Conservation (phyloP, 805 yeast species). For the Metschnikowia orientalis region DNA sequence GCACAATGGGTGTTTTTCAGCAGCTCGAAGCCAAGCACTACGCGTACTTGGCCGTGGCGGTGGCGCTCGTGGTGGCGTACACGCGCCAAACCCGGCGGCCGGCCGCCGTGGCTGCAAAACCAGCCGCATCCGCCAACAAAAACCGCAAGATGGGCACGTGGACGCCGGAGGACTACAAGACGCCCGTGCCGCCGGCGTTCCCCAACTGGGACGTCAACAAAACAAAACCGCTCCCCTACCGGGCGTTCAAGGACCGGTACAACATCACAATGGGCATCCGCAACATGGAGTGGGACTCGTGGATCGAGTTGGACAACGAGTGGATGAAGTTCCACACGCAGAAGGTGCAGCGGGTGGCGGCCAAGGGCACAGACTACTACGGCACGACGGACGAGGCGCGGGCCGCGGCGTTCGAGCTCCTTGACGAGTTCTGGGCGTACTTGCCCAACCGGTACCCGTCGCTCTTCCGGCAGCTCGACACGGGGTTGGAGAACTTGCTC, state of each 20-base stretch:
- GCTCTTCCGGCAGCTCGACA: slow-evolving; percentile 42
- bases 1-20: background rate
- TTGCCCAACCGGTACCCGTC: slow-evolving; percentile 57
- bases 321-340: slow-evolving; percentile 53
- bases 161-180: slow-evolving; percentile 48
- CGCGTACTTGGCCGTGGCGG: slow-evolving; percentile 11
- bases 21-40: slow-evolving; percentile 13
- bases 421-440: slow-evolving; percentile 49
- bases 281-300: slow-evolving; percentile 52
- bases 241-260: slow-evolving; percentile 65
- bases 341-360: slow-evolving; percentile 47
- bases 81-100: slow-evolving; percentile 6
- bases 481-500: slow-evolving; percentile 46
- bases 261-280: slow-evolving; percentile 68
- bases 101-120: background rate
- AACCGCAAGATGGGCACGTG: slow-evolving; percentile 47
- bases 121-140: slow-evolving; percentile 29
- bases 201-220: slow-evolving; percentile 45
- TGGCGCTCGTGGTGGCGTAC: slow-evolving; percentile 8
- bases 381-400: slow-evolving; percentile 49
- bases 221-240: slow-evolving; percentile 56
- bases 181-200: slow-evolving; percentile 48
- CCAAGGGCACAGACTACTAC: slow-evolving; percentile 44
- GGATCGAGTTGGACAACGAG: slow-evolving; percentile 69
- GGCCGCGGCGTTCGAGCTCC: slow-evolving; percentile 52